Conservation (phyloP, 2,329 filamentous ascomycete species). For the Botrytis byssoidea region DNA sequence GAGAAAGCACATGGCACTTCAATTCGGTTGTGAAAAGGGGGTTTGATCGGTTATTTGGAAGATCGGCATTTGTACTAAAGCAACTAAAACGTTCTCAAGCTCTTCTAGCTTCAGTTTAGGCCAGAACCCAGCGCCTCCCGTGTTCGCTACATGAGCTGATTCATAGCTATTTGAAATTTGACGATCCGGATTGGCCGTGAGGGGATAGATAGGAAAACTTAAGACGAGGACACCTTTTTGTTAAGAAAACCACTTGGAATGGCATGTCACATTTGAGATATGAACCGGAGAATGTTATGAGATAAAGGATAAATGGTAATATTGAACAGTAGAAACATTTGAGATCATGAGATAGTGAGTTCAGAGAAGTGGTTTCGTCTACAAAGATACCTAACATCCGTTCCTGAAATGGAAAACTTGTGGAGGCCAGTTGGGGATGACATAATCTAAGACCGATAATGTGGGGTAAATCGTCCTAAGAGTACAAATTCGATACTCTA, state of each 20-base stretch:
- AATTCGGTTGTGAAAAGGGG: background rate
- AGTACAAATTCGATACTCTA: background rate
- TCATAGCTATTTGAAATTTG: background rate
- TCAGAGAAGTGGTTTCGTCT: background rate
- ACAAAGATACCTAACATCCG: background rate
- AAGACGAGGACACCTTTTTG: background rate
- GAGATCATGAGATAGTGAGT: background rate
- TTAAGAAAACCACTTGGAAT: background rate
- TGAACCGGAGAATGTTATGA: background rate
- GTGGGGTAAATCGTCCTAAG: background rate
- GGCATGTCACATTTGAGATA: background rate
- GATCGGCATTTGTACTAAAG: background rate
- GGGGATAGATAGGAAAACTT: background rate
- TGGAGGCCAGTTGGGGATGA: background rate
- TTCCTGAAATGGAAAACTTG: background rate
- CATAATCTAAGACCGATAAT: background rate
- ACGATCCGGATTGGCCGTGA: background rate
- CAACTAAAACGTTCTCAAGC: background rate
- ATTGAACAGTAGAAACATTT: background rate
- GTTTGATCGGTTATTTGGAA: background rate
- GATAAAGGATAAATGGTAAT: background rate
- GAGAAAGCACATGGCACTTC: background rate
- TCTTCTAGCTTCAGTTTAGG: background rate
- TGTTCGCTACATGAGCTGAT: background rate
- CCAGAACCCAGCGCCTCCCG: rapidly evolving